phyloP scores from a whole-genome alignment of 140 eudicot genomes.

The Senecio squalidus region DNA sequence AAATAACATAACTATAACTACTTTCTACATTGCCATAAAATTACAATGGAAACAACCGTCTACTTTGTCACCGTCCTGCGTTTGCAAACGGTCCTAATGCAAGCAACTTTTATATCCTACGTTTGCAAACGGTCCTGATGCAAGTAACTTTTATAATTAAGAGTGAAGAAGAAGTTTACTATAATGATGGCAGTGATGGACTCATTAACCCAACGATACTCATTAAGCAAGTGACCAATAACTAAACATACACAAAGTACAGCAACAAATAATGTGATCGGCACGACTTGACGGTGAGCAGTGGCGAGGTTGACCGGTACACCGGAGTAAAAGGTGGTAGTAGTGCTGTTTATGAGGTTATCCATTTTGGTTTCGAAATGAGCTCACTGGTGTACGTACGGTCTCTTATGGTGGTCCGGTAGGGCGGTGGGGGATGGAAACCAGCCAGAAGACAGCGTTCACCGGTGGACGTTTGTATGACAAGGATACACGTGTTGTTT shows the following conservation, averaged over 20 bases:
- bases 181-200: constrained; percentile 73
- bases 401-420: constrained; percentile 1
- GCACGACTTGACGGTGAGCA: constrained; percentile 44
- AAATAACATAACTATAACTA: too few species aligned
- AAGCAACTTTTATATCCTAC: too few species aligned
- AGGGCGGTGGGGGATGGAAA: too few species aligned
- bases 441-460: too few species aligned
- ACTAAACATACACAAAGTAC: constrained; percentile 62
- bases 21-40: too few species aligned
- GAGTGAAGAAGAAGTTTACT: constrained; percentile 17
- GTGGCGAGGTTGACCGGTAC: neutral
- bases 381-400: too few species aligned
- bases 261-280: constrained; percentile 67
- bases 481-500: constrained; percentile 38
- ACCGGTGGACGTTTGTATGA: constrained; percentile 27
- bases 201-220: constrained; percentile 79
- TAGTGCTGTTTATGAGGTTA: neutral
- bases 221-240: constrained; percentile 72
- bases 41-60: too few species aligned
- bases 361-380: too few species aligned
- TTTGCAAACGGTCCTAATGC: too few species aligned
- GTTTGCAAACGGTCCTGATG: too few species aligned
- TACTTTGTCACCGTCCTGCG: too few species aligned
- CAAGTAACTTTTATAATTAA: neutral
- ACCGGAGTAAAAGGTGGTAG: neutral